Evolutionary conservation across 1,284 basidiomycete genomes (phyloP).

Genomic region (Athelia psychrophila): DNA sequence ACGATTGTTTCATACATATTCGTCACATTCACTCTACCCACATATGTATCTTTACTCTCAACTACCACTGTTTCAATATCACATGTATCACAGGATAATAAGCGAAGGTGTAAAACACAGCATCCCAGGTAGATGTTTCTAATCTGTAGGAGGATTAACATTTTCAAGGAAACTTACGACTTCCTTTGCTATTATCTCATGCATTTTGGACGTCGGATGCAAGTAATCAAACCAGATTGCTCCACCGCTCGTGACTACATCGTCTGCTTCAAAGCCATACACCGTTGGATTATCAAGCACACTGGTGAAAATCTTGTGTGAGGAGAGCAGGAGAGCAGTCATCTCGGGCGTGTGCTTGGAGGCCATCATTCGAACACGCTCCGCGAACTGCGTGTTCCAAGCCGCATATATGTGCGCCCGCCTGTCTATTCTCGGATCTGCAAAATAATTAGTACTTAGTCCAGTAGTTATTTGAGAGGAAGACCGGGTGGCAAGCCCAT

Average conservation of each 20-base stretch:
- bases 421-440: background rate
- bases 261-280: constrained; percentile 35
- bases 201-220: constrained; percentile 45
- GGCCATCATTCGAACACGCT: background rate
- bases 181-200: constrained; percentile 39
- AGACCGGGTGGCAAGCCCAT: no score
- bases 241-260: constrained; percentile 31
- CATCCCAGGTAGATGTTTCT: no score
- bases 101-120: no score
- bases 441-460: background rate
- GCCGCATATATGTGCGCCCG: background rate
- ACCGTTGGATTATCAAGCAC: constrained; percentile 33
- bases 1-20: no score
- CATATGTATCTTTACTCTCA: no score
- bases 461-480: no score
- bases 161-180: no score
- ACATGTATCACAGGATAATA: no score
- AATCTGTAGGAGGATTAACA: no score
- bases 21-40: no score
- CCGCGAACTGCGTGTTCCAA: background rate
- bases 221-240: constrained; percentile 51
- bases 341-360: background rate
- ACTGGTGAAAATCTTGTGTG: background rate
- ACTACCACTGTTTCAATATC: no score
- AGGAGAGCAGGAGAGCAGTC: background rate